phyloP scores from a whole-genome alignment of 148 eudicot species.

The Rhododendron griersonianum region DNA sequence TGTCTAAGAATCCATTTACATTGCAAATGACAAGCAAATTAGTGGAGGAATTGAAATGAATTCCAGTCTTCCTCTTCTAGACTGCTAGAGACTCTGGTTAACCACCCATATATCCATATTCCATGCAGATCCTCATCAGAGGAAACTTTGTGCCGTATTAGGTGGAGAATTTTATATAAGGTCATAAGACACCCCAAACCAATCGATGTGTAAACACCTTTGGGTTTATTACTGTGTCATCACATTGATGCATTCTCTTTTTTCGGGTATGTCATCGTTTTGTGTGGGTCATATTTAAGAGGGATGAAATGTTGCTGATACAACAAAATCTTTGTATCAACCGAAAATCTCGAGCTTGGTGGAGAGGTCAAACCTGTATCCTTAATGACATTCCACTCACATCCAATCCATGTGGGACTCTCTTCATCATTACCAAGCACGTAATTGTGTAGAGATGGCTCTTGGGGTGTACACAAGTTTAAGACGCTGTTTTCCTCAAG shows the following conservation, averaged over 20 bases:
- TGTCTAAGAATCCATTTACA: neutral
- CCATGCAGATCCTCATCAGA: neutral
- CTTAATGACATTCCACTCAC: neutral
- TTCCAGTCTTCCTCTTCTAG: neutral
- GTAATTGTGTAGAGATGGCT: neutral
- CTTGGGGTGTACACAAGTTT: neutral
- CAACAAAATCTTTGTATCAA: neutral
- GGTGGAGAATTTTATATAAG: neutral
- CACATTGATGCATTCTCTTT: neutral
- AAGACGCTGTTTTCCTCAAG: neutral
- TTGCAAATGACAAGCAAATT: neutral
- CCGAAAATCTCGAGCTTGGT: neutral
- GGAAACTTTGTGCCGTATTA: neutral
- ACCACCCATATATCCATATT: neutral
- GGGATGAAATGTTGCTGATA: neutral
- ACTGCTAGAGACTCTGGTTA: neutral
- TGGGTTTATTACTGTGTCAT: neutral
- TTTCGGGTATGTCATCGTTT: neutral
- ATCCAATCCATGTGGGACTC: neutral
- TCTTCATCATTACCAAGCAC: neutral
- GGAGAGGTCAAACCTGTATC: neutral
- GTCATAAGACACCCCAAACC: neutral
- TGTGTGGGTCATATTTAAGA: neutral
- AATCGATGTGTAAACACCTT: neutral
- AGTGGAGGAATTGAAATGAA: neutral